phyloP scores from a whole-genome alignment of 2,329 filamentous ascomycete genomes.

The Fusarium ambrosium region DNA sequence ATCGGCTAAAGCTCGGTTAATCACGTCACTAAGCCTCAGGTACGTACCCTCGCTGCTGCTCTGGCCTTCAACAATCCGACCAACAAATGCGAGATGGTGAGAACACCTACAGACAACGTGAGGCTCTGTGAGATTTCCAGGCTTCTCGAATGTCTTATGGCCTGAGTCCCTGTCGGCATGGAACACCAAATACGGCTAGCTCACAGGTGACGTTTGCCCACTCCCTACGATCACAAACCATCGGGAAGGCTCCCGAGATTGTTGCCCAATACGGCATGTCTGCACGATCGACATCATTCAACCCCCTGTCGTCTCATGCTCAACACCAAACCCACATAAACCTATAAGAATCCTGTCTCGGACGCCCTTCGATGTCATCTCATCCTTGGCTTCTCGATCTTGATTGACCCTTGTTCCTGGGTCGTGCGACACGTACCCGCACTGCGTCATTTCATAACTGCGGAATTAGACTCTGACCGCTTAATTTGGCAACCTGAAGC shows the following conservation, averaged over 20 bases:
- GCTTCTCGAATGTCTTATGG: neutral
- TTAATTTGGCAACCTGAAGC: neutral
- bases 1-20: slow-evolving; percentile 32
- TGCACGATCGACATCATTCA: neutral
- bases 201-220: neutral
- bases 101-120: neutral
- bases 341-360: neutral
- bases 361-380: neutral
- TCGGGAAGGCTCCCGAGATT: neutral
- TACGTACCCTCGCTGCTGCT: no score
- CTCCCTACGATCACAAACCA: neutral
- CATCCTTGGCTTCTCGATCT: neutral
- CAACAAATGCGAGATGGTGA: neutral
- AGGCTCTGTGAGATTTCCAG: neutral
- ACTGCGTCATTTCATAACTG: neutral
- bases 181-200: neutral
- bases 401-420: neutral
- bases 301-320: neutral
- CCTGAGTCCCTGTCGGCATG: neutral
- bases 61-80: neutral
- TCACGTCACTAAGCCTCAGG: neutral
- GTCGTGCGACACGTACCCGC: neutral
- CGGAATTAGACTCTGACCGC: neutral
- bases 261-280: neutral
- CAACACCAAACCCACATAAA: neutral